These are phyloP conservation scores for Nemania serpens DNA, from an alignment of 2,329 filamentous ascomycete genomes.

Conservation along the genomic window DNA sequence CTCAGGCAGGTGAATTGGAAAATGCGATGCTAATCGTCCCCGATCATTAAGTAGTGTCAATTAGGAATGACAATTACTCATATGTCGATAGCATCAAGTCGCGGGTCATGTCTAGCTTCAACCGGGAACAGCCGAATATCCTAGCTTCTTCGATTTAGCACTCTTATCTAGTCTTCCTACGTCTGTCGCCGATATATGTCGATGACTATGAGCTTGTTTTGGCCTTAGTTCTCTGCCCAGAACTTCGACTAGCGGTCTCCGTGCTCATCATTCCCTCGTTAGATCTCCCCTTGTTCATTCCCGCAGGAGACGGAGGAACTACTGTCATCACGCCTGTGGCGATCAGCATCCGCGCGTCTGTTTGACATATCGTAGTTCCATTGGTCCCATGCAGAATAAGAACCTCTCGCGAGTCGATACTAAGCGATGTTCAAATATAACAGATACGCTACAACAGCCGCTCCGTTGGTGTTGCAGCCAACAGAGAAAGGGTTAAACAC, in stretches of 20 bases:
- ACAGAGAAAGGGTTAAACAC: conserved; percentile 17
- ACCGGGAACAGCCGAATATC: neutral
- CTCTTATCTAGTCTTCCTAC: neutral
- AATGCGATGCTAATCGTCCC: neutral
- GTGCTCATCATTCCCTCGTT: neutral
- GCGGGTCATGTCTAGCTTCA: conserved; percentile 8
- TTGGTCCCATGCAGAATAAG: conserved; percentile 18
- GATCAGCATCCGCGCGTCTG: conserved; percentile 35
- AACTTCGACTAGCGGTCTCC: neutral
- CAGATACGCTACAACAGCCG: conserved; percentile 25
- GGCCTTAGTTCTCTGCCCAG: neutral
- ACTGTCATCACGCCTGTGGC: conserved; percentile 9
- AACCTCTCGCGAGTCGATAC: conserved; percentile 11
- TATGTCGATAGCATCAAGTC: neutral
- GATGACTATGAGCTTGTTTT: neutral
- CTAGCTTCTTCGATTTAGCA: neutral
- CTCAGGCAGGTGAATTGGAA: neutral
- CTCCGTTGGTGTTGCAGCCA: conserved; percentile 27
- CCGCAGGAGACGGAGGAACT: neutral
- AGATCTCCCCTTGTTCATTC: neutral
- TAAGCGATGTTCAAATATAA: conserved; percentile 31
- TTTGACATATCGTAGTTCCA: conserved; percentile 23
- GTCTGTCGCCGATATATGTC: neutral
- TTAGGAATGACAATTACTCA: neutral
- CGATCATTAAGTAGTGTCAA: neutral